Evolutionary conservation across 306 rosid species (phyloP), one percentile per base, ranked within the genome.

Genomic region (Prunus campanulata): DNA sequence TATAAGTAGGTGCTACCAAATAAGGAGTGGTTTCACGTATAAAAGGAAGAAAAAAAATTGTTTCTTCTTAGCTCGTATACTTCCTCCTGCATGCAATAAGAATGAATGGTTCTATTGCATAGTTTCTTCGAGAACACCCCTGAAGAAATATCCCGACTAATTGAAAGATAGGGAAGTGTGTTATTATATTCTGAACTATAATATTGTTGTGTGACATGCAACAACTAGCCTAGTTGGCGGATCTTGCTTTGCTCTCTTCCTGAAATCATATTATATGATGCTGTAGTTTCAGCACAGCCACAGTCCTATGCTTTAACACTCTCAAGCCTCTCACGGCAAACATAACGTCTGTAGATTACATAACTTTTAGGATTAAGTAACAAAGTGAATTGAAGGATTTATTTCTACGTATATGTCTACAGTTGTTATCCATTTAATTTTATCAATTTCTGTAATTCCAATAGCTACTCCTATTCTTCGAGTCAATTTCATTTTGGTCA

Each of bases 211-310:
- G 49, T 50, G 63, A n/a, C 27, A 24, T 14, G 57, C 76, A 49
- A 15, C 22, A 61, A 14, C 70, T 59, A 22, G 15, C 46, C 0
- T 30, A n/a, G 51, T 60, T 30, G 22, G 48, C 16, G n/a, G 50
- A 68, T 57, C 65, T 51, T 70, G 48, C 57, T 47, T 76, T 71
- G 46, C 50, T 65, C 60, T 69, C 59, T 80, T 42, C 61, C 29
- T 7, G 29, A 22, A 48, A 67, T 61, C 24, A 10, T 79, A 52
- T 63, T 10, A 29, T 5, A 71, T 66, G 56, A 78, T 57, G 50
- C 8, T 19, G 27, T 74, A 46, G 22, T 47, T 64, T 35, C 42
- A 6, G 22, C 35, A 18, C 50, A 32, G 57, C 72, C 51, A 49
- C 24, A 42, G 6, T 50, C 18, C 18, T 74, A 46, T 32, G 30